Conservation (phyloP, 305 asterid species). For the Fraxinus albicans region DNA sequence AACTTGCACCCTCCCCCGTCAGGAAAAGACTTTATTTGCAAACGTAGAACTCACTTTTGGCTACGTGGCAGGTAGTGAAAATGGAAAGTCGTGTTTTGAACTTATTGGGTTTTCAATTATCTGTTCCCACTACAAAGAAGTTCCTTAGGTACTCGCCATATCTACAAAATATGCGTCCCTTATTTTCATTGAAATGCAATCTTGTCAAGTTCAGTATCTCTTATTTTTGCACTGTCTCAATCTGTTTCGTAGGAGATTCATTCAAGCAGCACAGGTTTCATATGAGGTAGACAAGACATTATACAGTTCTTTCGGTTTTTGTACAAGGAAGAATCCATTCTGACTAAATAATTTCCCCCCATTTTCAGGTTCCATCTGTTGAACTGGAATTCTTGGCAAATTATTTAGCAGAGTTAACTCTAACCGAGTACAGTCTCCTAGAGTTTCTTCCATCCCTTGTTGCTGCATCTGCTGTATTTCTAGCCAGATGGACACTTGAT, state of each 20-base stretch:
- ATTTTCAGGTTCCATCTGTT: slow-evolving; percentile 82
- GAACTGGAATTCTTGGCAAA: slow-evolving; percentile 93
- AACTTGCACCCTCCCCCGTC: background rate
- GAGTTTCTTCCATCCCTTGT: slow-evolving; percentile 81
- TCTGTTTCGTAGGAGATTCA: slow-evolving; percentile 68
- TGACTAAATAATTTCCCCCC: slow-evolving; percentile 25
- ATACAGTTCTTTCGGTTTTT: slow-evolving; percentile 10
- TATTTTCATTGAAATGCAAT: background rate
- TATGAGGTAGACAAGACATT: slow-evolving; percentile 53
- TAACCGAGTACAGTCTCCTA: slow-evolving; percentile 72
- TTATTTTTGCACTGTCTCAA: slow-evolving; percentile 8
- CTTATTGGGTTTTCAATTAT: slow-evolving; percentile 61
- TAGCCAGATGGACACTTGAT: slow-evolving; percentile 96
- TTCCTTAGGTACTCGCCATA: slow-evolving; percentile 59
- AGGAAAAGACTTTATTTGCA: background rate
- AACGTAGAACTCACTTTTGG: slow-evolving; percentile 13
- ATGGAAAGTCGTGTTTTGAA: slow-evolving; percentile 75
- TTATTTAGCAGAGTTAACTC: slow-evolving; percentile 86
- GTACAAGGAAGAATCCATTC: slow-evolving; percentile 19
- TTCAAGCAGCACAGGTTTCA: slow-evolving; percentile 95
- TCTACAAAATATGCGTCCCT: slow-evolving; percentile 20
- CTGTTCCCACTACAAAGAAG: slow-evolving; percentile 86
- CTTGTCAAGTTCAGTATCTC: slow-evolving; percentile 17
- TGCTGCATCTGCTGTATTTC: slow-evolving; percentile 93
- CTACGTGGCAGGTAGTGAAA: slow-evolving; percentile 61